Evolutionary conservation across 2,329 filamentous ascomycete species (phyloP).

Genomic region (Exophiala sp.): DNA sequence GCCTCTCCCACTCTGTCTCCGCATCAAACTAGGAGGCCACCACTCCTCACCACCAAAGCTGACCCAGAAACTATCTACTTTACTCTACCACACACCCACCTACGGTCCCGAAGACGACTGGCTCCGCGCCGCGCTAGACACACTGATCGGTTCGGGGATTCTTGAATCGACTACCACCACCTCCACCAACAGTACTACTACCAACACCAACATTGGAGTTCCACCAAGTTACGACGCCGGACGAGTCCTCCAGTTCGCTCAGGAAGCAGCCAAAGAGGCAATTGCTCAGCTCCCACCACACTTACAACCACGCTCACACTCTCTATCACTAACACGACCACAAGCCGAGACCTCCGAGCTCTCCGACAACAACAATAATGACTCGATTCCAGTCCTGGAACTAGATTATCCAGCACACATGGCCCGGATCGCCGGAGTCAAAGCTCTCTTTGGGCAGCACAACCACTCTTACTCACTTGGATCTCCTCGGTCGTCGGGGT

Average conservation of each 20-base stretch:
- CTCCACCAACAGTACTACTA: background rate
- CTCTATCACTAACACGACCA: too few species aligned
- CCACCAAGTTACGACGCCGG: constrained; percentile 8
- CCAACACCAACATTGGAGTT: background rate
- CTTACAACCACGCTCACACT: too few species aligned
- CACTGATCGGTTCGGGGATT: constrained; percentile 7
- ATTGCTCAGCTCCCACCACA: background rate
- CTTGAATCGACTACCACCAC: constrained; percentile 7
- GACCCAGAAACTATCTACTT: constrained; percentile 9
- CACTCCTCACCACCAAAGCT: constrained; percentile 6
- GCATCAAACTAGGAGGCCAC: constrained; percentile 10
- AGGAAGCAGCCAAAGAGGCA: constrained; percentile 13
- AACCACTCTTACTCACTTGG: background rate
- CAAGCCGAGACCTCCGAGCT: background rate
- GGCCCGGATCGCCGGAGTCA: constrained; percentile 11
- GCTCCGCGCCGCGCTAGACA: constrained; percentile 18
- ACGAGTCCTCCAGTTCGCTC: constrained; percentile 12
- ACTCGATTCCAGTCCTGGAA: constrained; percentile 8
- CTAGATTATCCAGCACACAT: constrained; percentile 17
- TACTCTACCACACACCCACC: constrained; percentile 19
- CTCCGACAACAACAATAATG: background rate
- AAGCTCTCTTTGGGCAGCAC: constrained; percentile 13
- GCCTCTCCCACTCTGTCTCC: constrained; percentile 9
- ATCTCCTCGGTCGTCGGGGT: background rate
- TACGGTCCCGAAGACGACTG: constrained; percentile 22